A percentile compares a stretch with the other conserved stretches of the same genome.
Conservation (phyloP, 1,284 basidiomycete species). For the Limonomyces culmigenus region DNA sequence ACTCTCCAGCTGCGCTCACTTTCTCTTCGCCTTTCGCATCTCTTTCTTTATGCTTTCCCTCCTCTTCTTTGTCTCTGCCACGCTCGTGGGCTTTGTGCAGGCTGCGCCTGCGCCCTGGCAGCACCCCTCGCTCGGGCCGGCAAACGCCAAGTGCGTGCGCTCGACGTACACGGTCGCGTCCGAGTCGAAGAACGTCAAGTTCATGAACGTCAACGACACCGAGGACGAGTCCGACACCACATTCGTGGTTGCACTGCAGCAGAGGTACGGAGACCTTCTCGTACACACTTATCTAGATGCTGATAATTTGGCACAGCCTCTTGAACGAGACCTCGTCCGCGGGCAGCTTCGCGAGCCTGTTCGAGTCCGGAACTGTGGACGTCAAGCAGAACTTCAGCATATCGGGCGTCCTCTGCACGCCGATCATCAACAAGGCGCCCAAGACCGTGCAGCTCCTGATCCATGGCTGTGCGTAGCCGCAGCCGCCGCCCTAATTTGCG, state of each 20-base stretch:
- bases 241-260: slow-evolving; percentile 2
- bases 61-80: too few species aligned
- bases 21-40: too few species aligned
- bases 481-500: slow-evolving; percentile 3
- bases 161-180: slow-evolving; percentile 6
- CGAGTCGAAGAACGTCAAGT: slow-evolving; percentile 5
- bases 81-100: too few species aligned
- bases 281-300: slow-evolving; percentile 4
- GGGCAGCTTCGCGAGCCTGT: too few species aligned
- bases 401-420: slow-evolving; percentile 8
- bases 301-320: slow-evolving; percentile 6
- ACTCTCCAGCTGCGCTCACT: too few species aligned
- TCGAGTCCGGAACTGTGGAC: too few species aligned
- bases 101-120: too few species aligned
- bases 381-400: slow-evolving; percentile 8
- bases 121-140: slow-evolving; percentile 8
- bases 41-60: too few species aligned
- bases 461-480: slow-evolving; percentile 8
- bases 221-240: background rate
- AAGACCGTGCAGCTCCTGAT: slow-evolving; percentile 7
- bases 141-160: slow-evolving; percentile 8
- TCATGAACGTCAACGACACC: slow-evolving; percentile 5
- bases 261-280: slow-evolving; percentile 5
- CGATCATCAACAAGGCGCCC: slow-evolving; percentile 5
- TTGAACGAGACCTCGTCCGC: slow-evolving; percentile 3